phyloP scores from a whole-genome alignment of 2,329 filamentous ascomycete species.

The Zalaria obscura region DNA sequence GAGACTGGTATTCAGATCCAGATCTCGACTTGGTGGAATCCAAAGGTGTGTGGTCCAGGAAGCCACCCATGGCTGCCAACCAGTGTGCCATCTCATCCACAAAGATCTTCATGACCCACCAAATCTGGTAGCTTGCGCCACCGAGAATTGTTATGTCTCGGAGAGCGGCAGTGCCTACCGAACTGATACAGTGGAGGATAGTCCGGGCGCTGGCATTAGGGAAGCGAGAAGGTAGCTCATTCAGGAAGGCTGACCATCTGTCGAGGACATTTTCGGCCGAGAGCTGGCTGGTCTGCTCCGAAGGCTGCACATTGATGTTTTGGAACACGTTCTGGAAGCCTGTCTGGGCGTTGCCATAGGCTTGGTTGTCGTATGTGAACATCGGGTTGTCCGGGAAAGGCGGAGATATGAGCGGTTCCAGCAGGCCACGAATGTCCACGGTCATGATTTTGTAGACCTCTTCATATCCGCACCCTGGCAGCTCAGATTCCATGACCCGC shows the following conservation, averaged over 20 bases:
- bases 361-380: slow-evolving; percentile 21
- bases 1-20: slow-evolving; percentile 1
- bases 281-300: slow-evolving; percentile 13
- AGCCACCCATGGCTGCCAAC: slow-evolving; percentile 79
- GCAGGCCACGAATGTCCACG: slow-evolving; percentile 51
- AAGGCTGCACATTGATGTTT: slow-evolving; percentile 6
- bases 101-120: slow-evolving; percentile 94
- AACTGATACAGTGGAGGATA: slow-evolving; percentile 63
- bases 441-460: slow-evolving; percentile 41
- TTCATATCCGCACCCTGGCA: slow-evolving; percentile 39
- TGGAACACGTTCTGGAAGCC: slow-evolving; percentile 27
- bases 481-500: slow-evolving; percentile 40
- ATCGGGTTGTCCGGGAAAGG: slow-evolving; percentile 18
- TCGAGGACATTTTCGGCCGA: slow-evolving; percentile 55
- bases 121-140: slow-evolving; percentile 71
- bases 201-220: slow-evolving; percentile 59
- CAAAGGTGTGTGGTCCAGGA: slow-evolving; percentile 43
- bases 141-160: slow-evolving; percentile 68
- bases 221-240: slow-evolving; percentile 54
- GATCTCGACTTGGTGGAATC: background rate
- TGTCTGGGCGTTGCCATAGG: slow-evolving; percentile 26
- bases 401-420: slow-evolving; percentile 48
- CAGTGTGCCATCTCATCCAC: slow-evolving; percentile 89
- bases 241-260: slow-evolving; percentile 61
- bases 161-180: slow-evolving; percentile 62